A percentile compares a stretch with the other conserved stretches of the same genome.
Conservation (phyloP, 2,329 filamentous ascomycete species). For the Graphilbum sp. region DNA sequence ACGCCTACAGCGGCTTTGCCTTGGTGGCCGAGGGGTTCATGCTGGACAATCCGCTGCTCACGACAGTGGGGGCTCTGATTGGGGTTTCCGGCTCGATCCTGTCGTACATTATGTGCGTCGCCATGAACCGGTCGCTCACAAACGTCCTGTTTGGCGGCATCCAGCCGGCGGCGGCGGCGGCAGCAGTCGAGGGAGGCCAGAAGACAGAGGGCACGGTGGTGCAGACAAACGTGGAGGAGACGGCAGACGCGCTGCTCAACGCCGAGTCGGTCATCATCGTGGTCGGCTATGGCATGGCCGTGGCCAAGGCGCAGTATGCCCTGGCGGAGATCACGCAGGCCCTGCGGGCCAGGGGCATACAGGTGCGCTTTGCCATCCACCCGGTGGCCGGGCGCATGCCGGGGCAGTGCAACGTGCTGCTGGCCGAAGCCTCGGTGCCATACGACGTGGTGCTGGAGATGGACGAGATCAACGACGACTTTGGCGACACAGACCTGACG, state of each 20-base stretch:
- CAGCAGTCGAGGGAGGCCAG: constrained; percentile 44
- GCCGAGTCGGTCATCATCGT: constrained; percentile 79
- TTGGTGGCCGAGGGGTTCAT: constrained; percentile 84
- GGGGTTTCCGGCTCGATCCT: constrained; percentile 80
- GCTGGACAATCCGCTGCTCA: constrained; percentile 74
- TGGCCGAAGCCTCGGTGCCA: constrained; percentile 74
- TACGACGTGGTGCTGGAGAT: constrained; percentile 90
- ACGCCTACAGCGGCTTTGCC: constrained; percentile 82
- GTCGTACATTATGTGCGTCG: constrained; percentile 74
- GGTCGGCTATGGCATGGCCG: constrained; percentile 87
- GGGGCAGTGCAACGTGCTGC: constrained; percentile 79
- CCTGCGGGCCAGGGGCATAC: constrained; percentile 59
- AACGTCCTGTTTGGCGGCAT: constrained; percentile 84
- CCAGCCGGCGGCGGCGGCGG: constrained; percentile 18
- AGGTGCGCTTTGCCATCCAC: constrained; percentile 79
- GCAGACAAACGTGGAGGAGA: constrained; percentile 64
- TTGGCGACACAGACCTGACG: constrained; percentile 68
- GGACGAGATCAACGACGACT: constrained; percentile 94
- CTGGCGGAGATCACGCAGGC: constrained; percentile 66
- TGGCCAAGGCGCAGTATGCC: constrained; percentile 84
- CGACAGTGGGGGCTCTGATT: constrained; percentile 72
- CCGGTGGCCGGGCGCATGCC: constrained; percentile 86
- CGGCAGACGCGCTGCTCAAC: constrained; percentile 56
- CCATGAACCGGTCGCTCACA: constrained; percentile 80
- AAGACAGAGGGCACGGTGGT: constrained; percentile 70